phyloP scores from a whole-genome alignment of 306 rosid genomes.

The Dalbergia oliveri region DNA sequence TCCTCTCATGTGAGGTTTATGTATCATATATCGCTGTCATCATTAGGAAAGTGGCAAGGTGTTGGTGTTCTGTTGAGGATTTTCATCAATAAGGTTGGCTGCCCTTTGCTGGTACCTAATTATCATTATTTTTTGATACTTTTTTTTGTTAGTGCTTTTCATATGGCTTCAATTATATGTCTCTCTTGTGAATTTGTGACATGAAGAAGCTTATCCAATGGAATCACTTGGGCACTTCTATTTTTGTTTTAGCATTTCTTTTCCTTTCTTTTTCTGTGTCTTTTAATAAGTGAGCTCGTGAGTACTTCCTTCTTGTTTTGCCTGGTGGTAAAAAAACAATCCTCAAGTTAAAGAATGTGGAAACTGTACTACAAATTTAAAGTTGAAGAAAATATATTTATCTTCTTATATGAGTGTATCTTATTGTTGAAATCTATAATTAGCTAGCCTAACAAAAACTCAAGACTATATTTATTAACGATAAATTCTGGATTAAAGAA shows the following conservation, averaged over 20 bases:
- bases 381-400: too few species aligned
- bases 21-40: not conserved
- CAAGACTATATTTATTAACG: not conserved
- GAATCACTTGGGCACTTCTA: too few species aligned
- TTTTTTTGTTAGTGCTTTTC: slow-evolving; percentile 15
- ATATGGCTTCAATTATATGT: not conserved
- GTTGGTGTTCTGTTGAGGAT: not conserved
- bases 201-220: not conserved
- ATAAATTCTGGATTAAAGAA: too few species aligned
- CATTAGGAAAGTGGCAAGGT: not conserved
- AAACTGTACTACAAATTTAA: not conserved
- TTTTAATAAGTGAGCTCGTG: slow-evolving; percentile 2
- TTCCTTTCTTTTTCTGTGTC: not conserved
- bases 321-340: not conserved
- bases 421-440: too few species aligned
- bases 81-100: slow-evolving; percentile 4
- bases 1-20: not conserved
- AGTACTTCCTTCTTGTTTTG: not conserved
- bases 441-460: not conserved
- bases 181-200: not conserved
- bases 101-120: not conserved
- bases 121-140: not conserved
- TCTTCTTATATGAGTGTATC: too few species aligned
- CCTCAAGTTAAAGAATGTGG: not conserved
- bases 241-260: not conserved